phyloP scores from a whole-genome alignment of 139 green algal species.

The Dunaliella sp. region DNA sequence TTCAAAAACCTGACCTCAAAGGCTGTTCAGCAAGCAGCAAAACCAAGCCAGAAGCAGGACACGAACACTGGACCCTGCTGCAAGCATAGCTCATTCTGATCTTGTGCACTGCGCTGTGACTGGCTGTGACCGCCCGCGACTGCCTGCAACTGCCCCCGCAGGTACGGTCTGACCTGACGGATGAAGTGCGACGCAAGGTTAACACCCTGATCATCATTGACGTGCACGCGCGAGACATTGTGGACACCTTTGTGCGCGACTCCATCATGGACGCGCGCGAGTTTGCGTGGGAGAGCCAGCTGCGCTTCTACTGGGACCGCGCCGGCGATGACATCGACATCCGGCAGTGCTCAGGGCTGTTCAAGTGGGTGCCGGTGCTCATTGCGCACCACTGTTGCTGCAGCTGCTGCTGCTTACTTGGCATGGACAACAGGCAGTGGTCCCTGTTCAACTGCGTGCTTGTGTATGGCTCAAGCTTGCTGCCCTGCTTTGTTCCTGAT shows the following conservation, averaged over 20 bases:
- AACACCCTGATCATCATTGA: slow-evolving; percentile 88
- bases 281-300: slow-evolving; percentile 85
- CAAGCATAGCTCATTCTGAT: too few species aligned
- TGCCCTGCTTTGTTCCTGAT: too few species aligned
- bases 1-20: too few species aligned
- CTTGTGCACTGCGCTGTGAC: too few species aligned
- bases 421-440: too few species aligned
- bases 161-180: slow-evolving; percentile 61
- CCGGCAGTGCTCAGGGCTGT: slow-evolving; percentile 69
- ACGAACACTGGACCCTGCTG: too few species aligned
- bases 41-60: too few species aligned
- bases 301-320: slow-evolving; percentile 82
- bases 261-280: slow-evolving; percentile 79
- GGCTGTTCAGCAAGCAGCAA: too few species aligned
- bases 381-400: too few species aligned
- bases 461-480: too few species aligned
- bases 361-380: slow-evolving; percentile 49
- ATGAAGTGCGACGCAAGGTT: slow-evolving; percentile 76
- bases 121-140: background rate
- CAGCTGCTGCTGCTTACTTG: too few species aligned
- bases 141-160: slow-evolving; percentile 2
- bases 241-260: slow-evolving; percentile 80
- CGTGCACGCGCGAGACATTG: slow-evolving; percentile 84
- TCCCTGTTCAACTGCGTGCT: too few species aligned
- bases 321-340: slow-evolving; percentile 76